Conservation (phyloP, 805 yeast genomes). For the Candida chauliodis region DNA sequence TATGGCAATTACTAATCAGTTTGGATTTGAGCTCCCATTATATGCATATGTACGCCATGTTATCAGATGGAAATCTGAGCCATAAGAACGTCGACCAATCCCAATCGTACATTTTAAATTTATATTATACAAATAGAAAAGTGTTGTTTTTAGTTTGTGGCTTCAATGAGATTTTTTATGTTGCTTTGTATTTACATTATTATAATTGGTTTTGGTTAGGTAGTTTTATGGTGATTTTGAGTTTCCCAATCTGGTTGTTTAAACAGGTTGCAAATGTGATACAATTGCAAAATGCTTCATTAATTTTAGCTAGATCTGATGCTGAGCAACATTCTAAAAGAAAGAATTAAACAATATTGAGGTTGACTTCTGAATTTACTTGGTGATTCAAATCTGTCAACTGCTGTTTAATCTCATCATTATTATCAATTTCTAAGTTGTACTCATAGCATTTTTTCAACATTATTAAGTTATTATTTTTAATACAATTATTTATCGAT, state of each 20-base stretch:
- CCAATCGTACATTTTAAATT: conserved; percentile 65
- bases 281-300: conserved; percentile 83
- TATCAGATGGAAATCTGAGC: conserved; percentile 70
- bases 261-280: conserved; percentile 88
- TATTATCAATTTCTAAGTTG: conserved; percentile 18
- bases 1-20: conserved; percentile 82
- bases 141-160: conserved; percentile 89
- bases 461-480: conserved; percentile 34
- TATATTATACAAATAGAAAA: conserved; percentile 81
- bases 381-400: not conserved
- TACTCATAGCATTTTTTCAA: conserved; percentile 34
- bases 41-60: conserved; percentile 97
- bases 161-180: conserved; percentile 88
- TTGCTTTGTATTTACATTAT: conserved; percentile 77
- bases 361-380: not conserved
- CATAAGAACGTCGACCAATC: conserved; percentile 81
- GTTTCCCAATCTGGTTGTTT: conserved; percentile 84
- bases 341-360: not conserved
- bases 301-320: conserved; percentile 74
- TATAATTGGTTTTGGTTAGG: conserved; percentile 63
- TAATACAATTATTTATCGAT: conserved; percentile 34
- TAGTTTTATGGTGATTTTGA: conserved; percentile 50
- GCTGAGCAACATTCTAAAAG: conserved; percentile 39
- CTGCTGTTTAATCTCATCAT: conserved; percentile 22
- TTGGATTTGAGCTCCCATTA: conserved; percentile 91